phyloP scores from a whole-genome alignment of 1,284 basidiomycete species.

The Clitocybe nebularis region DNA sequence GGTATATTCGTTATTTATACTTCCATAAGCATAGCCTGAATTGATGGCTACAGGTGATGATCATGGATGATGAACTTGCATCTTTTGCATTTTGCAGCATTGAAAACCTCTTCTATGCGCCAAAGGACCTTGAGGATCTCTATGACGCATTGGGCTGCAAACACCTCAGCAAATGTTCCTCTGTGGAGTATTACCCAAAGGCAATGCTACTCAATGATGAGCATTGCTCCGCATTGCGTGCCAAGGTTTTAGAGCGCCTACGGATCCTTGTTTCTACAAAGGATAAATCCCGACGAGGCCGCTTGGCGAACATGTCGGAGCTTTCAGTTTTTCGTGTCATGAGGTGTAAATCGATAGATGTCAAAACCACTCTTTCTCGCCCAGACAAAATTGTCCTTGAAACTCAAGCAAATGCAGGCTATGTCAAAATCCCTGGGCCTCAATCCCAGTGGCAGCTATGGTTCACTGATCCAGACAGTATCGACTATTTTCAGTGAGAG shows the following conservation, averaged over 20 bases:
- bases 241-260: not conserved
- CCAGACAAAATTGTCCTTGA: no score
- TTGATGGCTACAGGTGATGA: not conserved
- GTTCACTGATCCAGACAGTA: not conserved
- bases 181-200: not conserved
- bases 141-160: not conserved
- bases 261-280: no score
- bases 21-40: not conserved
- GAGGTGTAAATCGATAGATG: no score
- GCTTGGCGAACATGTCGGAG: no score
- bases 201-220: not conserved
- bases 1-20: not conserved
- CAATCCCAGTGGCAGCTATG: no score
- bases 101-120: not conserved
- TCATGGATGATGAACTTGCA: slow-evolving; percentile 1
- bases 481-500: slow-evolving; percentile 2
- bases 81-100: not conserved
- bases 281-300: no score
- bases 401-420: not conserved
- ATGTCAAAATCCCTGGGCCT: no score
- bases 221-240: not conserved
- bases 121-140: not conserved
- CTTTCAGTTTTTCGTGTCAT: no score
- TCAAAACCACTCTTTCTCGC: no score
- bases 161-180: not conserved